Evolutionary conservation across 2,329 filamentous ascomycete species (phyloP).

Genomic region (Botryotinia globosa): DNA sequence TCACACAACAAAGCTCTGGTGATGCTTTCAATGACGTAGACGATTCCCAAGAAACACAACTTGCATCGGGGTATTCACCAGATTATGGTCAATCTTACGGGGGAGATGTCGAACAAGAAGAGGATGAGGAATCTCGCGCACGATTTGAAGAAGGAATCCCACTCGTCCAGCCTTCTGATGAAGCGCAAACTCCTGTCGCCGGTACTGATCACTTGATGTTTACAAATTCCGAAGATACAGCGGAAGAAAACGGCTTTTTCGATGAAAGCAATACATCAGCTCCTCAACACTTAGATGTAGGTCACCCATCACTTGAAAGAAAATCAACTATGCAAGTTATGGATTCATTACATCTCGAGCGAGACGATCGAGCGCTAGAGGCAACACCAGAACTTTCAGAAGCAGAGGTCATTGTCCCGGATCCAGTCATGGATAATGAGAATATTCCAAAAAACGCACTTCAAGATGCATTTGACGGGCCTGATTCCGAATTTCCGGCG

Average conservation of each 20-base stretch:
- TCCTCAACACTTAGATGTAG: conserved; percentile 27
- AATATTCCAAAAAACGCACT: conserved; percentile 26
- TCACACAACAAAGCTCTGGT: conserved; percentile 41
- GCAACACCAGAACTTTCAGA: conserved; percentile 24
- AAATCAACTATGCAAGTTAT: conserved; percentile 71
- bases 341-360: conserved; percentile 45
- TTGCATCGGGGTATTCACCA: conserved; percentile 14
- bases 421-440: not conserved
- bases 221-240: conserved; percentile 34
- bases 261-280: conserved; percentile 34
- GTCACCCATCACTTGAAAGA: conserved; percentile 49
- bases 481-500: conserved; percentile 33
- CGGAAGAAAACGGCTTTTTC: conserved; percentile 58
- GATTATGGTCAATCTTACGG: conserved; percentile 30
- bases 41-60: conserved; percentile 3
- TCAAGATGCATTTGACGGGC: conserved; percentile 32
- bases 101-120: conserved; percentile 38
- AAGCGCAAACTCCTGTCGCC: not conserved
- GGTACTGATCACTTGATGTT: conserved; percentile 36
- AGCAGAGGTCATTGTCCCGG: conserved; percentile 19
- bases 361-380: conserved; percentile 25
- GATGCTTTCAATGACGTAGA: conserved; percentile 27
- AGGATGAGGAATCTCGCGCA: conserved; percentile 47
- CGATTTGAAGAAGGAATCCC: conserved; percentile 70
- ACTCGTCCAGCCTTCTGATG: conserved; percentile 47